phyloP scores from a whole-genome alignment of 1,284 basidiomycete species.

The Sporisorium scitamineum region DNA sequence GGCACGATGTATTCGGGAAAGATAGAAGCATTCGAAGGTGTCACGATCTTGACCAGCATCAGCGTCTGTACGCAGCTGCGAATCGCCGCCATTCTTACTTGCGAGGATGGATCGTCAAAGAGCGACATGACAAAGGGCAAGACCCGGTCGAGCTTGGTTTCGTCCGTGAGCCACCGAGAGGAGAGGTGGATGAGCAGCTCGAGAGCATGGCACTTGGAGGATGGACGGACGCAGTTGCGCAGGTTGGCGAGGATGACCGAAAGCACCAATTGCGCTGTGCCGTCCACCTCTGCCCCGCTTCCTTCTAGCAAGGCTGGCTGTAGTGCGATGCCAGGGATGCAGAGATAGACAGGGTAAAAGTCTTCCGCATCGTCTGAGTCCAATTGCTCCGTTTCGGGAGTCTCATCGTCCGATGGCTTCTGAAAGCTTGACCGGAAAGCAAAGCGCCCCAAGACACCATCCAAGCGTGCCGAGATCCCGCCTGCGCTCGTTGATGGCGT shows the following conservation, averaged over 20 bases:
- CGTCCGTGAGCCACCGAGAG: slow-evolving; percentile 83
- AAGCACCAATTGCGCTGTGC: slow-evolving; percentile 82
- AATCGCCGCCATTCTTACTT: slow-evolving; percentile 78
- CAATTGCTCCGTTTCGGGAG: slow-evolving; percentile 11
- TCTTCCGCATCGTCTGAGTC: slow-evolving; percentile 25
- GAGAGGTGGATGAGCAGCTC: slow-evolving; percentile 88
- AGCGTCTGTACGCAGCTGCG: slow-evolving; percentile 87
- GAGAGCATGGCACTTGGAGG: slow-evolving; percentile 84
- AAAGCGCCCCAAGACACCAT: slow-evolving; percentile 30
- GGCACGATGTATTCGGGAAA: slow-evolving; percentile 96
- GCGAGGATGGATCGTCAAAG: slow-evolving; percentile 83
- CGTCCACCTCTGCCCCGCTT: slow-evolving; percentile 73
- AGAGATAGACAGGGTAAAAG: slow-evolving; percentile 48
- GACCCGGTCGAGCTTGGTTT: slow-evolving; percentile 93
- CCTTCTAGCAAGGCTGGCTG: slow-evolving; percentile 24
- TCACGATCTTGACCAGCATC: slow-evolving; percentile 84
- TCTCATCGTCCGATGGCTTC: slow-evolving; percentile 22
- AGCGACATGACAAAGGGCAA: slow-evolving; percentile 91
- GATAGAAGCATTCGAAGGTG: slow-evolving; percentile 84
- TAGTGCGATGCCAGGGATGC: slow-evolving; percentile 56
- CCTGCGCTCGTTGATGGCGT: slow-evolving; percentile 5
- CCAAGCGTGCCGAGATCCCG: slow-evolving; percentile 19
- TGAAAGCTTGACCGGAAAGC: slow-evolving; percentile 53
- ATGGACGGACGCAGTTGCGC: slow-evolving; percentile 86
- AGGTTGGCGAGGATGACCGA: slow-evolving; percentile 90